A percentile compares a stretch with the other conserved stretches of the same genome.
Evolutionary conservation across 1,284 basidiomycete genomes (phyloP).

Genomic region (Naganishia sp.): DNA sequence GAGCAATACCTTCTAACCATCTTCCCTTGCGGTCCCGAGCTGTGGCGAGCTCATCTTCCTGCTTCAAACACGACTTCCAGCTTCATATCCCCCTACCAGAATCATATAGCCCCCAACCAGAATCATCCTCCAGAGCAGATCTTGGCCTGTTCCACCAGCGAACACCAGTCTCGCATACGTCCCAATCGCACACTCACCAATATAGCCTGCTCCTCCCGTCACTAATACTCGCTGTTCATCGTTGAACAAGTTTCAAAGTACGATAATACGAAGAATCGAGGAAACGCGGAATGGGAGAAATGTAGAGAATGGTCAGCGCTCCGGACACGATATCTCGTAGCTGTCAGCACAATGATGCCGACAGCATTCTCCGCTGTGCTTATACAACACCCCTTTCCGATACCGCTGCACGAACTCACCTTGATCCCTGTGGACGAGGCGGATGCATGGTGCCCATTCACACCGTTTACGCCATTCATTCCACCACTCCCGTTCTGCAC

Average conservation of each 20-base stretch:
- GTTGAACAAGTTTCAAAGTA: background rate
- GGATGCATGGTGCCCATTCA: conserved; percentile 1
- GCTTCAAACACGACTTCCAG: background rate
- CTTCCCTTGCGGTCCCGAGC: no score
- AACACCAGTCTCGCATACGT: background rate
- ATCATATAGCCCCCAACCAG: background rate
- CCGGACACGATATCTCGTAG: background rate
- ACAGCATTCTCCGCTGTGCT: no score
- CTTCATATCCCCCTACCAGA: no score
- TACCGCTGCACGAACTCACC: conserved; percentile 5
- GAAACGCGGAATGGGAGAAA: background rate
- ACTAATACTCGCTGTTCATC: conserved; percentile 47
- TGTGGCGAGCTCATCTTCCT: background rate
- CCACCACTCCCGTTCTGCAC: background rate
- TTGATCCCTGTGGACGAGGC: conserved; percentile 14
- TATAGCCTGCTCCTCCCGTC: conserved; percentile 72
- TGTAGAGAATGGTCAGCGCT: conserved; percentile 1
- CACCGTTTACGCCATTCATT: conserved; percentile 11
- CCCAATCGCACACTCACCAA: conserved; percentile 59
- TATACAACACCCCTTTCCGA: background rate
- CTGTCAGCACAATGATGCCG: background rate
- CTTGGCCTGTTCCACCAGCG: no score
- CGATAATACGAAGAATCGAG: background rate
- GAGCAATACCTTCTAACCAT: background rate
- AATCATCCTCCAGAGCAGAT: background rate